phyloP scores from a whole-genome alignment of 1,284 basidiomycete genomes.

The Ganoderma multipileum region DNA sequence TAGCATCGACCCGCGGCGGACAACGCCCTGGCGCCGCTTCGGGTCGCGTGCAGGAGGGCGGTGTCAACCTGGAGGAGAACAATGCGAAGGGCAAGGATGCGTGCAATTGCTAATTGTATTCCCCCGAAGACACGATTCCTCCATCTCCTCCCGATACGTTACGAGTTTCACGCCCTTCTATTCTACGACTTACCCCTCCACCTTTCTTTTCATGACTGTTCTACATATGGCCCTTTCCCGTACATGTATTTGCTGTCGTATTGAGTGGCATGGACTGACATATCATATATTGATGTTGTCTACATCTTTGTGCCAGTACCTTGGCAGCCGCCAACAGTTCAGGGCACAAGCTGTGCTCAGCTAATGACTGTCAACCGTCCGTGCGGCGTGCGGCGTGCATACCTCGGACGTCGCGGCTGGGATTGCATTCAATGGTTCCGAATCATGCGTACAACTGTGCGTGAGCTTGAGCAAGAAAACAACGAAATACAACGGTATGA shows the following conservation, averaged over 20 bases:
- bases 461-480: not conserved
- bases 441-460: not conserved
- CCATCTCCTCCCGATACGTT: slow-evolving; percentile 23
- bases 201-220: slow-evolving; percentile 36
- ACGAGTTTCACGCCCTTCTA: slow-evolving; percentile 34
- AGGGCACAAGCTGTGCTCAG: not conserved
- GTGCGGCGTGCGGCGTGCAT: not conserved
- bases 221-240: slow-evolving; percentile 42
- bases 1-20: slow-evolving; percentile 77
- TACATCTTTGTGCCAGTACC: not conserved
- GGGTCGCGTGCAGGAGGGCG: slow-evolving; percentile 61
- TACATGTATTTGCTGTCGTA: slow-evolving; percentile 46
- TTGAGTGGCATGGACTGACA: slow-evolving; percentile 35
- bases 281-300: slow-evolving; percentile 33
- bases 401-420: not conserved
- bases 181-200: slow-evolving; percentile 31
- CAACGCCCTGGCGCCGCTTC: slow-evolving; percentile 67
- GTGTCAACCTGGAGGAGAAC: slow-evolving; percentile 80
- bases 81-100: slow-evolving; percentile 73
- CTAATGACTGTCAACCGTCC: not conserved
- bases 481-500: not conserved
- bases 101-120: slow-evolving; percentile 68
- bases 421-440: not conserved
- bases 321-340: not conserved
- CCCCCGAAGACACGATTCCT: slow-evolving; percentile 15